phyloP scores from a whole-genome alignment of 2,329 filamentous ascomycete species.

The Cladophialophora bantiana region DNA sequence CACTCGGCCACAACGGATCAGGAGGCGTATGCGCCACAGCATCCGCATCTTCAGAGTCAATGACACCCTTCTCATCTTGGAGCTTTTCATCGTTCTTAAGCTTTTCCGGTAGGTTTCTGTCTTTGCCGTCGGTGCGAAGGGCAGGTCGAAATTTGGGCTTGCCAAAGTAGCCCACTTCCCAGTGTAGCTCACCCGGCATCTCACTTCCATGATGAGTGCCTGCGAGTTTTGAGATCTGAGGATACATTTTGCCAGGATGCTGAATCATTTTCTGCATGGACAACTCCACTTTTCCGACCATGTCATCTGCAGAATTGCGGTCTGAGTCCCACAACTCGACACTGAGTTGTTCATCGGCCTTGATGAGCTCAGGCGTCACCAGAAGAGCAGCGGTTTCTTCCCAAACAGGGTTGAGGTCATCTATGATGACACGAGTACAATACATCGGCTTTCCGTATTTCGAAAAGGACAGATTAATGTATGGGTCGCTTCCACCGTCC shows the following conservation, averaged over 20 bases:
- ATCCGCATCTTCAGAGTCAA: slow-evolving; percentile 77
- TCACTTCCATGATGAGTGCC: slow-evolving; percentile 82
- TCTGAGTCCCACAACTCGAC: slow-evolving; percentile 98
- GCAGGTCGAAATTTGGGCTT: slow-evolving; percentile 88
- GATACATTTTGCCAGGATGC: slow-evolving; percentile 91
- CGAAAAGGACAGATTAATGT: slow-evolving; percentile 92
- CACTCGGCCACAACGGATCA: slow-evolving; percentile 94
- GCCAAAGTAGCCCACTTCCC: slow-evolving; percentile 95
- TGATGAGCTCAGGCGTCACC: slow-evolving; percentile 88
- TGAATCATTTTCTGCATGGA: slow-evolving; percentile 95
- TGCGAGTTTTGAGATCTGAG: slow-evolving; percentile 80
- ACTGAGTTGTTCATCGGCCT: slow-evolving; percentile 89
- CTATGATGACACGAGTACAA: slow-evolving; percentile 93
- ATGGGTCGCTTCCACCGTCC: slow-evolving; percentile 90
- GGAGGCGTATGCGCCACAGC: slow-evolving; percentile 89
- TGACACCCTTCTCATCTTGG: slow-evolving; percentile 84
- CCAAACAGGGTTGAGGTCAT: slow-evolving; percentile 91
- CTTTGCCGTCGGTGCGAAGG: slow-evolving; percentile 84
- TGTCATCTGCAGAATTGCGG: slow-evolving; percentile 87
- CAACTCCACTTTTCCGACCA: slow-evolving; percentile 92
- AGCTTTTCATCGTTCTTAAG: slow-evolving; percentile 77
- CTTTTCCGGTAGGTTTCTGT: slow-evolving; percentile 75
- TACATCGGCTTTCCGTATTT: slow-evolving; percentile 99
- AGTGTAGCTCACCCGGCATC: slow-evolving; percentile 93
- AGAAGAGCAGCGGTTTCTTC: slow-evolving; percentile 85